Conservation (phyloP, 2,329 filamentous ascomycete species). For the Monilinia aucupariae region DNA sequence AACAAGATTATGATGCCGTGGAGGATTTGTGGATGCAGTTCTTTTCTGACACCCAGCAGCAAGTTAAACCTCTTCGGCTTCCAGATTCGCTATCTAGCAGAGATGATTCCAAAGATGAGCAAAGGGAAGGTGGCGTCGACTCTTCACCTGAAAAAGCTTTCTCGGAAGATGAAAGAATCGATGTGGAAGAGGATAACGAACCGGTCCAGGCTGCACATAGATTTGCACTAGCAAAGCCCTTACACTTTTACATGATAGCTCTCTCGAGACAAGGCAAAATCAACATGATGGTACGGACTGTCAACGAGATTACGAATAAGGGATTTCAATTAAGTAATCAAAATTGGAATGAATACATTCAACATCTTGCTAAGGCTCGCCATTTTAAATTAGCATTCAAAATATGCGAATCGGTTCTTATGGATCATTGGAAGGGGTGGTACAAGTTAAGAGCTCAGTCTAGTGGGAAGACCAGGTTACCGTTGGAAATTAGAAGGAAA, state of each 20-base stretch:
- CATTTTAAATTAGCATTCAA: conserved; percentile 62
- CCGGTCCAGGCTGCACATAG: conserved; percentile 30
- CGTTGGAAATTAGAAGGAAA: conserved; percentile 27
- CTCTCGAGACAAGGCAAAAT: conserved; percentile 50
- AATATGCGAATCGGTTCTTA: conserved; percentile 71
- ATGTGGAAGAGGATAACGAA: neutral
- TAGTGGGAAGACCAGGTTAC: conserved; percentile 27
- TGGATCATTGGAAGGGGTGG: conserved; percentile 77
- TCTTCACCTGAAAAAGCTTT: neutral
- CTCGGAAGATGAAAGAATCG: too few relatives aligned
- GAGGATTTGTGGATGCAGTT: conserved; percentile 61
- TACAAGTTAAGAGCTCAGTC: conserved; percentile 23
- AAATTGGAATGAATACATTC: conserved; percentile 77
- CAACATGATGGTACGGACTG: conserved; percentile 44
- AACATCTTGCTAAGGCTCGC: conserved; percentile 56
- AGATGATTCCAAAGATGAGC: neutral
- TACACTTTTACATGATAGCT: conserved; percentile 45
- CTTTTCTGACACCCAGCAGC: conserved; percentile 46
- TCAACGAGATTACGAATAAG: conserved; percentile 45
- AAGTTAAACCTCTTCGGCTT: conserved; percentile 35
- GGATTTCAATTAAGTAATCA: conserved; percentile 71
- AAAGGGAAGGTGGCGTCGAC: neutral
- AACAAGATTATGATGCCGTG: conserved; percentile 55
- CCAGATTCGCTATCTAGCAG: conserved; percentile 5
- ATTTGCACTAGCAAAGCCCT: conserved; percentile 41